phyloP scores from a whole-genome alignment of 768 basidiomycete genomes.

The Boletus coccyginus region DNA sequence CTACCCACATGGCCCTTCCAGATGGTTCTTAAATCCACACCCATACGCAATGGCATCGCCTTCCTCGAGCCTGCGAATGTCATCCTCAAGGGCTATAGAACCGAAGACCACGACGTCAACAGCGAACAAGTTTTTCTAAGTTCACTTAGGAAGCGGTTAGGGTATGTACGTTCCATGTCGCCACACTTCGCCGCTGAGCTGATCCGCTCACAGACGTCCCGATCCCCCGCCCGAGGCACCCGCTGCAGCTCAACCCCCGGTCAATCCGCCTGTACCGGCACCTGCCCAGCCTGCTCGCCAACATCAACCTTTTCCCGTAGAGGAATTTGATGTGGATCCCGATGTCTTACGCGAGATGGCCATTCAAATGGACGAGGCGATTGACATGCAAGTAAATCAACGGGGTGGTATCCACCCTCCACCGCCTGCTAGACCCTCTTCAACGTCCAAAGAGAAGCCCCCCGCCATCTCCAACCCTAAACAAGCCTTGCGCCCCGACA shows the following conservation, averaged over 20 bases:
- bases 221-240: conserved; percentile 21
- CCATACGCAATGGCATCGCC: conserved; percentile 66
- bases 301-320: conserved; percentile 7
- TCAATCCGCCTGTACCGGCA: conserved; percentile 10
- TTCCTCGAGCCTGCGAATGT: conserved; percentile 74
- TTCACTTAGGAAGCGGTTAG: conserved; percentile 59
- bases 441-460: conserved; percentile 2
- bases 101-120: conserved; percentile 60
- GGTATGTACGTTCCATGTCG: conserved; percentile 44
- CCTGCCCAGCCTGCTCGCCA: conserved; percentile 17
- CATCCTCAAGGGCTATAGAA: conserved; percentile 55
- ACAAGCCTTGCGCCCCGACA: neutral
- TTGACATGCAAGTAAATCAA: conserved; percentile 2
- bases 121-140: conserved; percentile 60
- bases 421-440: neutral
- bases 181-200: neutral
- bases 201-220: conserved; percentile 20
- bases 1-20: conserved; percentile 27
- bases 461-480: neutral
- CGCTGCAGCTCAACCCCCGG: conserved; percentile 7
- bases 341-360: conserved; percentile 26
- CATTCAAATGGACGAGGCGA: conserved; percentile 16
- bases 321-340: conserved; percentile 24
- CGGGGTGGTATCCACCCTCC: neutral
- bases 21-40: conserved; percentile 70